phyloP scores from a whole-genome alignment of 169 alveolate genomes.

The Plasmodium knowlesi region DNA sequence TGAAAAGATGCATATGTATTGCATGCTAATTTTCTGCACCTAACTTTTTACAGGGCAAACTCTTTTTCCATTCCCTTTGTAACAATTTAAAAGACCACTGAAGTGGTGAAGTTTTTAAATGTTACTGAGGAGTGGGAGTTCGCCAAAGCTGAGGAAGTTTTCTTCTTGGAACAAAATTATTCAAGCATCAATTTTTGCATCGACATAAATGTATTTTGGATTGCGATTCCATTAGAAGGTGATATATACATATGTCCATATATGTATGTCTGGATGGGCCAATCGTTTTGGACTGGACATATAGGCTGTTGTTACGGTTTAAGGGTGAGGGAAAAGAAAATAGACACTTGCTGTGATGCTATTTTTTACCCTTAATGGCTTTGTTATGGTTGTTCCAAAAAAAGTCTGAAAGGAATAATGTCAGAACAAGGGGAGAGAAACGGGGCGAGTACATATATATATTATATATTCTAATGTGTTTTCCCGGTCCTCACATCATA shows the following conservation, averaged over 20 bases:
- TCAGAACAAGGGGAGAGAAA: background rate
- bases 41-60: background rate
- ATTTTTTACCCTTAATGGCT: background rate
- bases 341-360: background rate
- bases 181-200: background rate
- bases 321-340: background rate
- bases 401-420: background rate
- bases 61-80: background rate
- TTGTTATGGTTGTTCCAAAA: background rate
- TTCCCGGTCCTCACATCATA: background rate
- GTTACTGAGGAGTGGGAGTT: background rate
- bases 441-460: background rate
- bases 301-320: background rate
- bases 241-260: background rate
- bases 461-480: background rate
- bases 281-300: background rate
- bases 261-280: background rate
- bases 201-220: background rate
- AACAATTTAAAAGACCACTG: background rate
- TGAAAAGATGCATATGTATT: too few species aligned
- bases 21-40: background rate
- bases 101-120: background rate
- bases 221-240: background rate
- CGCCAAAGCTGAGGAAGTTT: background rate
- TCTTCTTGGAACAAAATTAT: background rate